Base-by-base conservation (phyloP, 1,284 basidiomycete species). In the Ganoderma meredithae region DNA sequence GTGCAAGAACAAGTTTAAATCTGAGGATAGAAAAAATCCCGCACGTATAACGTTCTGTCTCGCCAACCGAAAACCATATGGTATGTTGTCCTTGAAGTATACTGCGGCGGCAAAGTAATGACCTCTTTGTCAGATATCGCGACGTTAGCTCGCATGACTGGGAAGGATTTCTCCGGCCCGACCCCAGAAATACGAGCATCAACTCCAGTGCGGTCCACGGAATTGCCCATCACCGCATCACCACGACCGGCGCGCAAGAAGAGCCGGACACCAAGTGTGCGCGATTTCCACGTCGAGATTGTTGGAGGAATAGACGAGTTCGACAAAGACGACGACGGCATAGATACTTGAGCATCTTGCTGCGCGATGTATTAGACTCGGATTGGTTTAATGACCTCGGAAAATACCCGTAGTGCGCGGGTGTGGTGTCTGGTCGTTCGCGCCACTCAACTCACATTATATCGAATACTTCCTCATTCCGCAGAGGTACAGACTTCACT, bases 1-100 rank as follows among this genome's bases (percentile, higher is more conserved):
- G 58, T 96, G 96, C 80, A 95, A 95, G 80, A 92, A 92, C 75
- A 97, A 97, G 79, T 97, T 95, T 83, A 95, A 93, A 74, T 85
- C 89, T 0, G 95, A 97, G 79, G 95, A 97, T 77, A 93, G 88
- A 80, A 89, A 86, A 75, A 91, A 95, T 76, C 85, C 90, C 33
- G 84, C 82, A 22, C 84, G 91, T 56, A 92, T 94, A 67, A 89
- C 87, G 65, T 83, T 86, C 69, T 91, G 86, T 74, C 79, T 94
- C 22, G 87, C 87, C 63, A 89, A 92, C 74, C 86, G 87, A 67
- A 83, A 85, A 60, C 91, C 92, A 62, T 90, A 92, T 70, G 91
- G 92, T 93, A 73, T 66, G 83, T 22, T n/a, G 25, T 64, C 62
- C 53, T 13, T 0, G 13, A 15, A 1, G 8, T 61, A 41, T 22